Base-by-base conservation (phyloP, 805 yeast species). In the Candida chauliodis region DNA sequence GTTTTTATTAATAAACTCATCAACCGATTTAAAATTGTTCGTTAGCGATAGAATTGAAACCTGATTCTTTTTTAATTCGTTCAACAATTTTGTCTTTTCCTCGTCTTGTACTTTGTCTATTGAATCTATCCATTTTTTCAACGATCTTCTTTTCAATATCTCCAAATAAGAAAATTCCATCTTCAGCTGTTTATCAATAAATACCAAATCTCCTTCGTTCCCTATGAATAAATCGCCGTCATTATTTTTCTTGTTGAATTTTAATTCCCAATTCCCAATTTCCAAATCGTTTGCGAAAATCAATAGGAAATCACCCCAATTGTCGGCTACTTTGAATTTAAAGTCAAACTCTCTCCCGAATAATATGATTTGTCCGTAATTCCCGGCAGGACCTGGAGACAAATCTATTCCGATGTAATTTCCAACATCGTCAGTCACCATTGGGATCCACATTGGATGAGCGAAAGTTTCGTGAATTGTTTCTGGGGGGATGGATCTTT, bases 281-380 rank as follows among this genome's bases (percentile, higher is more conserved):
- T 90, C 96, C 40, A 91, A 67, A 57, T 91, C 97, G 48, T 88
- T 87, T 19, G 90, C 95, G 56, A 89, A 81, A 36, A 75, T 73
- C 38, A 89, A 67, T 37, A 91, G 63, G 58, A 93, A 93, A 52
- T 85, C 93, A 13, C 95, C 95, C 82, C 95, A 91, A 40, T 83
- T 84, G 36, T 79, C 77, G 14, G 97, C 95, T 39, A 93, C 69
- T 26, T 85, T 90, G 59, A 76, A 88, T 58, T 91, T 91, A 26
- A 84, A 78, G 64, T 91, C 98, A 55, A 81, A 91, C 48, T 91
- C 98, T 55, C 97, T 80, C 27, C 99, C 99, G 59, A 86, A 91
- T 38, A 90, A 55, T 45, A 91, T 91, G 14, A 93, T 83, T 64
- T 91, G 99, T 26, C 98, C 99, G 76, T 84, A 79, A 1, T 42